Percentiles rank a stretch among this genome's conserved stretches.
These are phyloP conservation scores for Phytophthora niederhauseri DNA, from an alignment of 352 stramenopile species.

Conservation along the genomic window DNA sequence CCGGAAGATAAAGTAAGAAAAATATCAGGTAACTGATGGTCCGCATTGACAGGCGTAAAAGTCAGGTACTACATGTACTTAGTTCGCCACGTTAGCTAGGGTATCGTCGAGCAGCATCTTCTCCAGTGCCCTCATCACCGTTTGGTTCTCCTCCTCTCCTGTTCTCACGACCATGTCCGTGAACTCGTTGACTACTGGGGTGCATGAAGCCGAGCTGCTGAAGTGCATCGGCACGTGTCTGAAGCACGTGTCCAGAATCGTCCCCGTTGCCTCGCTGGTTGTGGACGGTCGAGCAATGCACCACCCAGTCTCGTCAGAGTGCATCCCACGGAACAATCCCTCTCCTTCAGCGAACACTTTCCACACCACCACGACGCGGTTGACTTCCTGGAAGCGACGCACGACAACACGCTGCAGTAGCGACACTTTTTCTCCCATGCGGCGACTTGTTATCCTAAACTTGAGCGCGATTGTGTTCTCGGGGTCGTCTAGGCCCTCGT, in stretches of 20 bases:
- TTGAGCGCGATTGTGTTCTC: constrained; percentile 38
- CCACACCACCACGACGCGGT: constrained; percentile 69
- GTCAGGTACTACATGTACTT: not conserved
- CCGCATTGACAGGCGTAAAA: not conserved
- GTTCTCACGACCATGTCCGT: constrained; percentile 28
- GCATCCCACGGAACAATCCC: constrained; percentile 30
- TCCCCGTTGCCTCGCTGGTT: constrained; percentile 7
- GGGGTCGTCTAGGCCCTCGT: constrained; percentile 16
- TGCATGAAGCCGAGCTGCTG: constrained; percentile 6
- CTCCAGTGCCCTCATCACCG: constrained; percentile 20
- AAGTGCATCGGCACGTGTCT: constrained; percentile 41
- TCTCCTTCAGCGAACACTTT: constrained; percentile 55
- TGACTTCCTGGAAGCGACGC: constrained; percentile 48
- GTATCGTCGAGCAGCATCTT: constrained; percentile 33
- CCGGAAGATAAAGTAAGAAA: not conserved
- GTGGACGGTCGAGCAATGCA: constrained; percentile 21
- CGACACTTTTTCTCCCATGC: constrained; percentile 24
- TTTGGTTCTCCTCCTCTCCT: constrained; percentile 32
- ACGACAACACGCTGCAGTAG: constrained; percentile 38
- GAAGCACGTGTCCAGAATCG: constrained; percentile 35
- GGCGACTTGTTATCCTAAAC: constrained; percentile 27
- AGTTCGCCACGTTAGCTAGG: constrained; percentile 11
- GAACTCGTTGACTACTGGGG: constrained; percentile 32
- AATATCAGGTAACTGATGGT: not conserved
- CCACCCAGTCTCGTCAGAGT: constrained; percentile 43